Evolutionary conservation across 257 asterid genomes (phyloP), one percentile per base, ranked within the genome.

Genomic region (Apocynum venetum): DNA sequence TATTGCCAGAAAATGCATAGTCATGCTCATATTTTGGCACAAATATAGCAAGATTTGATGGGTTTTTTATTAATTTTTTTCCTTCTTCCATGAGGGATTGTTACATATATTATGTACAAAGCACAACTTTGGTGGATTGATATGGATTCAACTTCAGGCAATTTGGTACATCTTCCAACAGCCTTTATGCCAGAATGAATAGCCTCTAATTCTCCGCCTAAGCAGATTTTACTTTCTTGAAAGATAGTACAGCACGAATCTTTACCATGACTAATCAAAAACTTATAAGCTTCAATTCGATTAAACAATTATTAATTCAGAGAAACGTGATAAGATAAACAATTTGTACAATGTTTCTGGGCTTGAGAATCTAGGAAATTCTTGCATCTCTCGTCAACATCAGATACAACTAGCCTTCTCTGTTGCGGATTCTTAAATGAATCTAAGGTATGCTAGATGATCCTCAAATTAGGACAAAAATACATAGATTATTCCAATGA

Each of bases 21-120:
- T 80, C 48, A 83, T 85, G 89, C 82, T 83, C 25, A 83, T 85
- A 14, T 80, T 78, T 64, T 85, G 89, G 89, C 86, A 72, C 53
- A 83, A 79, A 74, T 76, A 80, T 65, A 25, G 78, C 63, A 83
- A 85, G 79, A 20, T 49, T 48, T 70, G 69, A 76, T 43, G 56
- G 12, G 9, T 56, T 40, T 10, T n/a, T n/a, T 35, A 3, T 5
- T 71, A 1, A 3, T n/a, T 68, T 49, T 3, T 7, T 8, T 35
- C 11, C 10, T n/a, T 48, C n/a, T 44, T 1, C 6, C 56, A 0
- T 69, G 40, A 56, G 35, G 63, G 63, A 20, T 17, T 20, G 35
- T 56, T 63, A 15, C 17, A 35, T 36, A 3, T 35, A 63, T 4
- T 17, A 40, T 65, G 71, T 65, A 65, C 12, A 25, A 15, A 51